These are phyloP conservation scores for Blastobotrys malaysiensis DNA, from an alignment of 1,139 yeast species.

Conservation along the genomic window DNA sequence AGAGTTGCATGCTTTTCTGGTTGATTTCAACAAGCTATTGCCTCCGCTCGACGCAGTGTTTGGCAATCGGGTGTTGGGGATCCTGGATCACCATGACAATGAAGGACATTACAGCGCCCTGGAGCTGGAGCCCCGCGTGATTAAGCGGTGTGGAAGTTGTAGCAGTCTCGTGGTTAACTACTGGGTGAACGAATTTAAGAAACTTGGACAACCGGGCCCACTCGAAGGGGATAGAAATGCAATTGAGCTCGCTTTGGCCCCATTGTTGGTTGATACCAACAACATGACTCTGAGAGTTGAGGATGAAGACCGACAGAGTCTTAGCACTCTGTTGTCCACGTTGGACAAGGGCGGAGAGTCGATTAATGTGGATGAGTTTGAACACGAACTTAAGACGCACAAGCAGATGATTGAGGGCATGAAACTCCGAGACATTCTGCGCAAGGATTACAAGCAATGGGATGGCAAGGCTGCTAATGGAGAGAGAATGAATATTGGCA, in stretches of 20 bases:
- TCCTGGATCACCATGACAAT: conserved; percentile 87
- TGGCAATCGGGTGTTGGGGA: conserved; percentile 44
- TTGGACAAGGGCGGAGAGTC: conserved; percentile 5
- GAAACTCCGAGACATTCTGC: conserved; percentile 52
- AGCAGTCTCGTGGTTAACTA: conserved; percentile 64
- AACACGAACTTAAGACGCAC: conserved; percentile 38
- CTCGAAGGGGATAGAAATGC: conserved; percentile 33
- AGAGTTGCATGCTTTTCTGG: conserved; percentile 47
- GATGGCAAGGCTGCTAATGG: conserved; percentile 25
- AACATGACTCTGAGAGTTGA: conserved; percentile 58
- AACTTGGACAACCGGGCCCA: not conserved
- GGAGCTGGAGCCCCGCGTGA: conserved; percentile 49
- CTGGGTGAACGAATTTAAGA: conserved; percentile 38
- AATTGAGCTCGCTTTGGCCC: conserved; percentile 52
- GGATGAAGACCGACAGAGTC: conserved; percentile 45
- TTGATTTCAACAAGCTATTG: conserved; percentile 77
- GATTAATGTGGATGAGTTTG: conserved; percentile 13
- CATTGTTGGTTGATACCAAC: conserved; percentile 68
- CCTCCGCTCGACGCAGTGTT: conserved; percentile 40
- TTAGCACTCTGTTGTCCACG: conserved; percentile 32
- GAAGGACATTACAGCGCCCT: conserved; percentile 43
- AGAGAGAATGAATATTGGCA: conserved; percentile 44
- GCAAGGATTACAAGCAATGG: conserved; percentile 83
- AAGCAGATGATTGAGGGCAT: conserved; percentile 56
- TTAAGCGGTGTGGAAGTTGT: conserved; percentile 69